Evolutionary conservation across 305 asterid genomes (phyloP).

Genomic region (Coffea humblotiana): DNA sequence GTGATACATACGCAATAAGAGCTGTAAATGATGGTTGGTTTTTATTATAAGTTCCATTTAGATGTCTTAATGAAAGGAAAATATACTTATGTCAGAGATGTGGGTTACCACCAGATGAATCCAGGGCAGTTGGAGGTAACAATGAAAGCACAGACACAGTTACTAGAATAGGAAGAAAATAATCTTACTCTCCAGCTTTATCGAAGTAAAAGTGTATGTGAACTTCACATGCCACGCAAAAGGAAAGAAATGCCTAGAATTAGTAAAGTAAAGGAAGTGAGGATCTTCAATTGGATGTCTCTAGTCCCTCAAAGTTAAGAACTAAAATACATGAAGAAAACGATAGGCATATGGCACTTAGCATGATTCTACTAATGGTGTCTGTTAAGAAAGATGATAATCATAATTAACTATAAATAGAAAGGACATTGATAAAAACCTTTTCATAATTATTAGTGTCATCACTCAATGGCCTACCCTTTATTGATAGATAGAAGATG

Average conservation of each 20-base stretch:
- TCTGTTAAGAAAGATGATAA: background rate
- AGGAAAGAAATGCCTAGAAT: slow-evolving; percentile 88
- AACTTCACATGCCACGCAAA: slow-evolving; percentile 96
- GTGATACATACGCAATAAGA: background rate
- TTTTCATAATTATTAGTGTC: background rate
- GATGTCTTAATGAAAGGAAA: background rate
- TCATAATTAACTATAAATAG: background rate
- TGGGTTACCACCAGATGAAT: background rate
- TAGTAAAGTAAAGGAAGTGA: slow-evolving; percentile 19
- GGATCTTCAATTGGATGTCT: slow-evolving; percentile 9
- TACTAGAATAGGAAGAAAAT: slow-evolving; percentile 23
- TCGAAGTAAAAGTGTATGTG: slow-evolving; percentile 81
- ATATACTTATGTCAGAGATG: background rate
- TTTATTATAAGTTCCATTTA: background rate
- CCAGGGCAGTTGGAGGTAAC: background rate
- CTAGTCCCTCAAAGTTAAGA: background rate
- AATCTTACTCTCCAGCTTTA: slow-evolving; percentile 94
- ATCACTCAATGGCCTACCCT: background rate
- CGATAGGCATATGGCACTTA: background rate
- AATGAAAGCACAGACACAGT: slow-evolving; percentile 8
- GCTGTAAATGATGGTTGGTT: background rate
- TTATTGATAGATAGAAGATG: background rate
- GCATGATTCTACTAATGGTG: background rate
- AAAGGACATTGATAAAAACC: too few species aligned
- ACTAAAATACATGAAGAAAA: slow-evolving; percentile 6